Evolutionary conservation across 139 green algal genomes (phyloP).

Genomic region (Zygnema cylindricum): DNA sequence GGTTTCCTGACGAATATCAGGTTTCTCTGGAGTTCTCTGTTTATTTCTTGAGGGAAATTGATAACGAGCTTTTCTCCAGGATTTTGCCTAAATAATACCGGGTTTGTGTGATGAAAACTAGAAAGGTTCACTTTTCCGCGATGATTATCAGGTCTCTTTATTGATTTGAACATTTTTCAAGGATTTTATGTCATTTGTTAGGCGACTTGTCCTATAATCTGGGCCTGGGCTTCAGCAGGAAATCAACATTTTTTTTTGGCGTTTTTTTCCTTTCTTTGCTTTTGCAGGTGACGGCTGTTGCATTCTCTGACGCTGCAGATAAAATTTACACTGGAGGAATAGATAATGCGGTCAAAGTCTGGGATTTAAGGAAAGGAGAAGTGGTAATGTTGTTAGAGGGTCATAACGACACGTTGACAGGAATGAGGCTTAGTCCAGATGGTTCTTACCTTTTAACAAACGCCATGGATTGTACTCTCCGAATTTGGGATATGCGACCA

Average conservation of each 20-base stretch:
- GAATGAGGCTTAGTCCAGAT: slow-evolving; percentile 78
- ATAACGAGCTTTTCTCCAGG: no score
- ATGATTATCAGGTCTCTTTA: no score
- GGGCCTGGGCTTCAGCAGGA: background rate
- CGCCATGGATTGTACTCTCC: slow-evolving; percentile 94
- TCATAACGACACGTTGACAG: slow-evolving; percentile 72
- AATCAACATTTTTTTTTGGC: no score
- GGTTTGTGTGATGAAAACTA: no score
- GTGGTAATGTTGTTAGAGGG: slow-evolving; percentile 71
- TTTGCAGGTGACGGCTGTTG: slow-evolving; percentile 75
- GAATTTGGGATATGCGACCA: slow-evolving; percentile 84
- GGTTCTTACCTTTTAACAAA: slow-evolving; percentile 90
- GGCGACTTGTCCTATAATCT: background rate
- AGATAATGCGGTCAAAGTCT: slow-evolving; percentile 87
- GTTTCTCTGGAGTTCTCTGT: no score
- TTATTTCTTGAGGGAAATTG: no score
- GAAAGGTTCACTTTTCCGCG: no score
- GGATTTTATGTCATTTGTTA: background rate
- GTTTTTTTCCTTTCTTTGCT: background rate
- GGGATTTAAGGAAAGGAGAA: slow-evolving; percentile 83
- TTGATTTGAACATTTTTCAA: no score
- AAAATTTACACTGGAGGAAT: slow-evolving; percentile 88
- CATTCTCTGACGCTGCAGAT: slow-evolving; percentile 82
- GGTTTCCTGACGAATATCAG: no score
- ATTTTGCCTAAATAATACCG: no score